Percentiles rank a stretch among this genome's conserved stretches.
phyloP scores from a whole-genome alignment of 148 eudicot genomes.

The Euryodendron excelsum region DNA sequence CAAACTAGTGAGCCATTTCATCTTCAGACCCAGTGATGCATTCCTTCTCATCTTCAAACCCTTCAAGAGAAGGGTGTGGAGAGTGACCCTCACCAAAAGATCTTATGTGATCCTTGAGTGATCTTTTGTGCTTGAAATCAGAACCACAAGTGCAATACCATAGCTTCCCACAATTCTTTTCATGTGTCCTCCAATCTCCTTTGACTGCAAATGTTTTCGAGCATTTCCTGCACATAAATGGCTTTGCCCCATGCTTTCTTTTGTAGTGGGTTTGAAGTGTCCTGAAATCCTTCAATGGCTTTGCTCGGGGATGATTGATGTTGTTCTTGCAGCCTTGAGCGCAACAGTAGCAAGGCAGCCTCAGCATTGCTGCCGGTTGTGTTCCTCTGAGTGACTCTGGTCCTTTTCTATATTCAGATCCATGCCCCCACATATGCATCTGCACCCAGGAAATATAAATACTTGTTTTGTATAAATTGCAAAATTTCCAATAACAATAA shows the following conservation, averaged over 20 bases:
- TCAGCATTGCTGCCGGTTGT: constrained; percentile 21
- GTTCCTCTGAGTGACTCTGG: constrained; percentile 18
- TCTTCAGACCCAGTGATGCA: constrained; percentile 40
- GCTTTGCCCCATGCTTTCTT: constrained; percentile 21
- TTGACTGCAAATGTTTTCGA: constrained; percentile 17
- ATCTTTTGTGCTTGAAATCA: constrained; percentile 25
- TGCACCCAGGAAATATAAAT: no score
- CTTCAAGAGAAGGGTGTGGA: constrained; percentile 50
- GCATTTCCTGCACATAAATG: constrained; percentile 22
- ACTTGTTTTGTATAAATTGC: no score
- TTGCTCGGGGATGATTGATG: constrained; percentile 18
- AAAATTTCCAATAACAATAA: no score
- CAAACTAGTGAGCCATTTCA: constrained; percentile 26
- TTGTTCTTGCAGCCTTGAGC: constrained; percentile 25
- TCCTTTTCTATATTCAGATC: constrained; percentile 24
- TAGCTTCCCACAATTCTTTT: constrained; percentile 21
- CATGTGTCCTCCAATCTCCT: constrained; percentile 28
- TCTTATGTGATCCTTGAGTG: constrained; percentile 22
- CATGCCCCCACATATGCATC: constrained; percentile 30
- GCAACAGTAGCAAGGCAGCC: constrained; percentile 22
- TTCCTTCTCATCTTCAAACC: constrained; percentile 42
- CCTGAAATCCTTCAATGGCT: constrained; percentile 23
- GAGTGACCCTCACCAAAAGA: constrained; percentile 21
- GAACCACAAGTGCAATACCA: constrained; percentile 25
- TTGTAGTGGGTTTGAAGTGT: constrained; percentile 27